Percentiles rank a stretch among this genome's conserved stretches.
phyloP scores from a whole-genome alignment of 2,329 filamentous ascomycete species.

The Ophiocordyceps unilateralis region DNA sequence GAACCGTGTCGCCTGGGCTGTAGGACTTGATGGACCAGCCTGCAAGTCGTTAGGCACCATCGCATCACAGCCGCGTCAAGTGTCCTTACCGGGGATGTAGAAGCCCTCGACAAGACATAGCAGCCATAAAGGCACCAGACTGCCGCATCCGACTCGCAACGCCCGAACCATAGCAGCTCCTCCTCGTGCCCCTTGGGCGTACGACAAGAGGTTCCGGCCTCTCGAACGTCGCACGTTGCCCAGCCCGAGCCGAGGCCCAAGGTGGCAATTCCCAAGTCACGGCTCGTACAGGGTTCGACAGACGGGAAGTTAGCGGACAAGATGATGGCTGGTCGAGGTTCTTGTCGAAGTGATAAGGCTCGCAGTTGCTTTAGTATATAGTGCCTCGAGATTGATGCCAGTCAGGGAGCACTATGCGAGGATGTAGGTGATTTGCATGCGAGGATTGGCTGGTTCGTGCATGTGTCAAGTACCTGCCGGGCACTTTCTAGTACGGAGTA shows the following conservation, averaged over 20 bases:
- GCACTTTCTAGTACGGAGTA: too few relatives aligned
- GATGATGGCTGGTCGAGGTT: too few relatives aligned
- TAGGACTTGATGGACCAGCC: constrained; percentile 78
- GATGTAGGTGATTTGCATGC: too few relatives aligned
- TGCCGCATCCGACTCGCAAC: constrained; percentile 15
- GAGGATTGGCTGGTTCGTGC: too few relatives aligned
- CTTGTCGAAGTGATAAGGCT: too few relatives aligned
- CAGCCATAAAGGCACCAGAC: constrained; percentile 25
- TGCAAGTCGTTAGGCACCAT: constrained; percentile 6
- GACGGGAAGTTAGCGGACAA: background rate
- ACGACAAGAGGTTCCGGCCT: background rate
- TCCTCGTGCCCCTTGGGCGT: too few relatives aligned
- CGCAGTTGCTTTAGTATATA: too few relatives aligned
- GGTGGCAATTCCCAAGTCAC: too few relatives aligned
- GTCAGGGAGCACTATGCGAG: too few relatives aligned
- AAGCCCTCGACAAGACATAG: constrained; percentile 38
- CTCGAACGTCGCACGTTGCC: background rate
- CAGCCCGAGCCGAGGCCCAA: background rate
- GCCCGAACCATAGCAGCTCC: constrained; percentile 6
- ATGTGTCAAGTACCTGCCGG: too few relatives aligned
- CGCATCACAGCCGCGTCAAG: background rate
- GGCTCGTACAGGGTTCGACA: background rate
- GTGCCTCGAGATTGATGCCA: too few relatives aligned
- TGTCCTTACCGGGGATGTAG: constrained; percentile 61
- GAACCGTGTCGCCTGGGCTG: constrained; percentile 56